A percentile compares a stretch with the other conserved stretches of the same genome.
Evolutionary conservation across 2,329 filamentous ascomycete species (phyloP).

Genomic region (Cordyceps cateniannulata): DNA sequence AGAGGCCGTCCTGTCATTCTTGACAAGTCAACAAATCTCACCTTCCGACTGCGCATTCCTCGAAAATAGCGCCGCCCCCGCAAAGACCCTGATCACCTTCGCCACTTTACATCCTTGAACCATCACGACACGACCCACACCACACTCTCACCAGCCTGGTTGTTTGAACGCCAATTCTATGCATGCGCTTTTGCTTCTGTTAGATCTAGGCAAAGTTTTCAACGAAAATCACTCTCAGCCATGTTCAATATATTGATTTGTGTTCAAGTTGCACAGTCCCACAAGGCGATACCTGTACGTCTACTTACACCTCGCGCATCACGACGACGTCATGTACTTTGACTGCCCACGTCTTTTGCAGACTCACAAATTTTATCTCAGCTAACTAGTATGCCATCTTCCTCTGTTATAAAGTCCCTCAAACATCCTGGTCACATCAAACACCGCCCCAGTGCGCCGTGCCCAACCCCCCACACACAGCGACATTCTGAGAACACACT

Average conservation of each 20-base stretch:
- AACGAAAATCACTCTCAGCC: background rate
- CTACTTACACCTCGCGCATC: background rate
- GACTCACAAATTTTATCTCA: background rate
- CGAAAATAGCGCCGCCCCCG: background rate
- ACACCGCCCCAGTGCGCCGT: too few relatives aligned
- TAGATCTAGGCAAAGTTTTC: background rate
- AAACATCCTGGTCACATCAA: too few relatives aligned
- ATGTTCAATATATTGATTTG: background rate
- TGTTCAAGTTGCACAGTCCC: background rate
- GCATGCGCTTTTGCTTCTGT: background rate
- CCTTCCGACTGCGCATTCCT: background rate
- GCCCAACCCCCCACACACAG: too few relatives aligned
- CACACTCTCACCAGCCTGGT: background rate
- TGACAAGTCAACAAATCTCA: background rate
- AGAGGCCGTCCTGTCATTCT: background rate
- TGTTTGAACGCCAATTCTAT: background rate
- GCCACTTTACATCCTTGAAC: background rate
- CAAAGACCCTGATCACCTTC: conserved; percentile 8
- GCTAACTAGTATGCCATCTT: too few relatives aligned
- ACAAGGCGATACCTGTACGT: background rate
- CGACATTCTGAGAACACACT: background rate
- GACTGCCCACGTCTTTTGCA: background rate
- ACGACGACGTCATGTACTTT: too few relatives aligned
- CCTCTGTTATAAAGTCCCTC: too few relatives aligned
- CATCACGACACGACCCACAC: background rate